These are phyloP conservation scores for Gracilariopsis chorda DNA, from an alignment of 23 red algal species.

Conservation along the genomic window DNA sequence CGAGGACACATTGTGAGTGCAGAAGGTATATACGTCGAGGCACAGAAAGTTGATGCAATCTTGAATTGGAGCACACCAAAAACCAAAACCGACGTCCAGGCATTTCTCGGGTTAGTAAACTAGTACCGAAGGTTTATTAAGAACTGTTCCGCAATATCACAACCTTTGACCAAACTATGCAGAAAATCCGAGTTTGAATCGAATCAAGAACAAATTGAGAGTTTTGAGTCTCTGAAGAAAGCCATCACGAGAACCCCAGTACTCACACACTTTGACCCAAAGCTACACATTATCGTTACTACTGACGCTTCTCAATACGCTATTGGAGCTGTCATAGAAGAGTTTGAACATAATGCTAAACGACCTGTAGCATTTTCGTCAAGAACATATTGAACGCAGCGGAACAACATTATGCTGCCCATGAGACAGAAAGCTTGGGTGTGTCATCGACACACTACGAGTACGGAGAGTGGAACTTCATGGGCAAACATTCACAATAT, in stretches of 20 bases:
- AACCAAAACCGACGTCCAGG: constrained; percentile 18
- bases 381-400: background rate
- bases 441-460: background rate
- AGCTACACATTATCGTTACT: background rate
- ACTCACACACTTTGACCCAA: background rate
- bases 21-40: too few relatives aligned
- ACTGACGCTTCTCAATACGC: constrained; percentile 22
- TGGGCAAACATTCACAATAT: background rate
- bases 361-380: constrained; percentile 2
- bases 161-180: background rate
- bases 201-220: background rate
- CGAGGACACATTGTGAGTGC: too few relatives aligned
- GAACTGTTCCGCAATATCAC: background rate
- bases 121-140: constrained; percentile 38
- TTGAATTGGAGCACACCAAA: too few relatives aligned
- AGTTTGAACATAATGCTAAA: background rate
- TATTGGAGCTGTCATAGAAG: constrained; percentile 25
- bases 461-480: background rate
- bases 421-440: background rate
- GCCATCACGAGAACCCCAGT: background rate
- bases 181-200: background rate
- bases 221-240: background rate
- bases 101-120: constrained; percentile 21
- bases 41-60: too few relatives aligned
- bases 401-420: constrained; percentile 6